Base-by-base conservation (phyloP, 78 protist species). In the Bodo saltans region DNA sequence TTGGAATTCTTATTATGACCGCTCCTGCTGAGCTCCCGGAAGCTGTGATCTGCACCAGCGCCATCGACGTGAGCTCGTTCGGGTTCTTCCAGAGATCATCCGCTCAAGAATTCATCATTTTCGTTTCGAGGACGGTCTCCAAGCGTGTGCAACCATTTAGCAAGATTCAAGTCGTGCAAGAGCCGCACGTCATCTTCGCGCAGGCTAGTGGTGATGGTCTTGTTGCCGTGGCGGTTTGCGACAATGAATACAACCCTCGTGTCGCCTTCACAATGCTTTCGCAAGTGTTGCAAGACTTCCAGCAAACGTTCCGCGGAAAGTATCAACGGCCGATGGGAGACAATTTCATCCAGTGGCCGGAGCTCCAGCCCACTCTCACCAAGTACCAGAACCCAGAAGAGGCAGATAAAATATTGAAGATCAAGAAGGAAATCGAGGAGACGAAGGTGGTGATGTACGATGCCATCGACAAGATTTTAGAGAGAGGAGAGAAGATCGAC, bases 361-460 rank as follows among this genome's bases (percentile, higher is more conserved):
- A 27, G 81, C 71, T 74, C 38, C 26, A 17, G 47, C 21, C 68
- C 72, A 53, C 47, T 70, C 52, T 87, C 28, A 12, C 1, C 33
- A 74, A 70, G 52, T 88, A 79, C 70, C 91, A 88, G 53, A 29
- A 88, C 70, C 91, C 91, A 28, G 30, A 4, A 11, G 35, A 84
- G 74, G 88, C 91, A 2, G 87, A 84, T 78, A 8, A 83, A n/a
- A 3, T 88, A 27, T 1, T 30, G n/a, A 33, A 42, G 37, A 79
- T 88, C 29, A 79, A 85, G 78, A 40, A 29, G 35, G 88, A 83
- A n/a, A 68, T 88, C 26, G 91, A 88, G 60, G 91, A 88, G 70
- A 84, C 87, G 23, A 87, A 83, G 47, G 29, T 41, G 0, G 30
- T 88, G 26, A 60, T 88, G 79, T 17, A 11, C 41, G 11, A 76